These are phyloP conservation scores for Aspergillus baeticus DNA, from an alignment of 495 filamentous ascomycete species.

Conservation along the genomic window DNA sequence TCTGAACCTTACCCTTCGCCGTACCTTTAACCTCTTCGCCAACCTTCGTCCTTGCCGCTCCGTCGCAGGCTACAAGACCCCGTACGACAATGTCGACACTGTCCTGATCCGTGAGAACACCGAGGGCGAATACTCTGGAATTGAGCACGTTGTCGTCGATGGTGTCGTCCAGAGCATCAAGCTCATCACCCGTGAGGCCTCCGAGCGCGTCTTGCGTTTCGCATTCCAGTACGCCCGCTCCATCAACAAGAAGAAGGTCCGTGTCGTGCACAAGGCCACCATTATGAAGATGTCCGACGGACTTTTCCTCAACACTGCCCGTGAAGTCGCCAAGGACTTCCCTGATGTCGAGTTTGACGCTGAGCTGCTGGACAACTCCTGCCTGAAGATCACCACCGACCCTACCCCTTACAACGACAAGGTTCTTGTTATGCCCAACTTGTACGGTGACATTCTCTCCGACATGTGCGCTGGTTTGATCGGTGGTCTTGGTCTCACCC, in stretches of 20 bases:
- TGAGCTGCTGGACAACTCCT: constrained; percentile 97
- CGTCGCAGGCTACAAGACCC: constrained; percentile 95
- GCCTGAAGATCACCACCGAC: constrained; percentile 96
- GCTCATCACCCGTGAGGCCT: constrained; percentile 91
- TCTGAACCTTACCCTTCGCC: constrained; percentile 95
- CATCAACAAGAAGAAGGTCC: constrained; percentile 91
- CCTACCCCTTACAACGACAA: constrained; percentile 96
- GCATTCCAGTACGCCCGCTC: constrained; percentile 96
- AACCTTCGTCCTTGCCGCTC: constrained; percentile 97
- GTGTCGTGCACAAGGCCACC: constrained; percentile 97
- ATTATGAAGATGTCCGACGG: constrained; percentile 99
- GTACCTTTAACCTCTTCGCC: constrained; percentile 99
- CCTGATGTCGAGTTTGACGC: constrained; percentile 92
- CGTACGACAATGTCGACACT: constrained; percentile 96
- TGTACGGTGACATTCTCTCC: constrained; percentile 98
- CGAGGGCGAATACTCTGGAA: constrained; percentile 98
- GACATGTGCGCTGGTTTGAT: constrained; percentile 99
- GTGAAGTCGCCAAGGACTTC: constrained; percentile 87
- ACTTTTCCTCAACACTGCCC: constrained; percentile 87
- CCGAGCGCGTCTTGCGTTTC: constrained; percentile 90
- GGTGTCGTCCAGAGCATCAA: constrained; percentile 99
- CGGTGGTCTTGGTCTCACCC: constrained; percentile 93
- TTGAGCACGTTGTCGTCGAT: constrained; percentile 97
- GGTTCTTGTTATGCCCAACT: constrained; percentile 98
- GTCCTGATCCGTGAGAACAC: constrained; percentile 99